phyloP scores from a whole-genome alignment of 495 filamentous ascomycete genomes.

The Neurospora sp. region DNA sequence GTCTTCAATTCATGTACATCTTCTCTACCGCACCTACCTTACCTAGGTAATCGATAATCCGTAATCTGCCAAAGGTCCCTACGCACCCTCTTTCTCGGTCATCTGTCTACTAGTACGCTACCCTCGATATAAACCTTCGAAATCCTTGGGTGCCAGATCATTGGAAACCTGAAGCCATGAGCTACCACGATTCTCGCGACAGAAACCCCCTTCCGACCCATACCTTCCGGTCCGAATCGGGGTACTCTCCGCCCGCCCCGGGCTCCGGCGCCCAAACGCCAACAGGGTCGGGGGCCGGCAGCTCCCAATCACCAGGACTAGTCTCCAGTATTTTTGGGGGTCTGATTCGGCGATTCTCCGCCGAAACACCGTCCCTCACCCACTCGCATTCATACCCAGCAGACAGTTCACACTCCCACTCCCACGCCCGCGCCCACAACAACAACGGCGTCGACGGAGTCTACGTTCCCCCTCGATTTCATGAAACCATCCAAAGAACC shows the following conservation, averaged over 20 bases:
- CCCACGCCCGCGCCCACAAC: constrained; percentile 3
- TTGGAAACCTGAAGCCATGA: constrained; percentile 7
- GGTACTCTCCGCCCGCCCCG: constrained; percentile 11
- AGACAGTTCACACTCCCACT: constrained; percentile 14
- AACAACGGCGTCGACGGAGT: constrained; percentile 29
- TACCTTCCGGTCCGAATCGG: constrained; percentile 13
- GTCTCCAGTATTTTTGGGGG: constrained; percentile 26
- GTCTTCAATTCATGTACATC: background rate
- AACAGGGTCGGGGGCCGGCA: constrained; percentile 12
- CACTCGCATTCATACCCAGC: constrained; percentile 10
- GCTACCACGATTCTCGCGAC: constrained; percentile 11
- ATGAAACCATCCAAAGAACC: constrained; percentile 13
- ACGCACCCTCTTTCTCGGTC: background rate
- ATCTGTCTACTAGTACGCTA: background rate
- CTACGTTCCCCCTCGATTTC: constrained; percentile 25
- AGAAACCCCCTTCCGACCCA: constrained; percentile 8
- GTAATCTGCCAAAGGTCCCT: background rate
- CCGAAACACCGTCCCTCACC: constrained; percentile 9
- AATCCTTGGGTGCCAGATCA: background rate
- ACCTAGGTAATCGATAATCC: background rate
- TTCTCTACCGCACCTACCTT: background rate
- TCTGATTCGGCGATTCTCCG: constrained; percentile 26
- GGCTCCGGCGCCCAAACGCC: constrained; percentile 26
- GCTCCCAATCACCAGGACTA: constrained; percentile 5
- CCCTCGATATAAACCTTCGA: background rate